Evolutionary conservation across 2,329 filamentous ascomycete species (phyloP).

Genomic region (Xylaria sp.): DNA sequence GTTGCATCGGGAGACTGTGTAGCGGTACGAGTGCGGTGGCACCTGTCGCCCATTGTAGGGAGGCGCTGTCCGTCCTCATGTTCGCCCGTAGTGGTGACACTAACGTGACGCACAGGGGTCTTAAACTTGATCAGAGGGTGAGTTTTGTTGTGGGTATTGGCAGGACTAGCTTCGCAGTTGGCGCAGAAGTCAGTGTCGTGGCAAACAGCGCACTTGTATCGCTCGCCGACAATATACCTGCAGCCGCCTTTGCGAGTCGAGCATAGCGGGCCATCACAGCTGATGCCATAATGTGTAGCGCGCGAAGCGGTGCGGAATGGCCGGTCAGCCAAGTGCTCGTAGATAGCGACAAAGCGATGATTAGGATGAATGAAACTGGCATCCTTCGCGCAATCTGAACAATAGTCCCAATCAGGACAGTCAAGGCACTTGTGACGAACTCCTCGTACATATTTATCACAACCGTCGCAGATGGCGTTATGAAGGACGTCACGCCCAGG

Average conservation of each 20-base stretch:
- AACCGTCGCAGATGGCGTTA: constrained; percentile 93
- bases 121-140: constrained; percentile 98
- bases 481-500: constrained; percentile 85
- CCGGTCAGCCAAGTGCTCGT: constrained; percentile 70
- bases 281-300: constrained; percentile 82
- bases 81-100: constrained; percentile 85
- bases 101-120: constrained; percentile 88
- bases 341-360: constrained; percentile 91
- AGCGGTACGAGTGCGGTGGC: constrained; percentile 46
- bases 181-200: constrained; percentile 95
- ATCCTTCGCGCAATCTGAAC: constrained; percentile 76
- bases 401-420: constrained; percentile 98
- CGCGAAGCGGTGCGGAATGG: constrained; percentile 54
- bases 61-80: constrained; percentile 73
- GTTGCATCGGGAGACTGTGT: constrained; percentile 61
- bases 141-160: constrained; percentile 90
- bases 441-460: constrained; percentile 87
- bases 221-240: constrained; percentile 84
- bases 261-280: constrained; percentile 94
- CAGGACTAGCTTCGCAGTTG: constrained; percentile 88
- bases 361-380: constrained; percentile 77
- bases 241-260: constrained; percentile 62
- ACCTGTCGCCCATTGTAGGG: constrained; percentile 77
- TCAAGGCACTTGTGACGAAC: constrained; percentile 96
- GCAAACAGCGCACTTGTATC: constrained; percentile 98